Percentiles rank a stretch among this genome's conserved stretches.
Evolutionary conservation across 1,139 yeast genomes (phyloP).

Genomic region (Yarrowia galli): DNA sequence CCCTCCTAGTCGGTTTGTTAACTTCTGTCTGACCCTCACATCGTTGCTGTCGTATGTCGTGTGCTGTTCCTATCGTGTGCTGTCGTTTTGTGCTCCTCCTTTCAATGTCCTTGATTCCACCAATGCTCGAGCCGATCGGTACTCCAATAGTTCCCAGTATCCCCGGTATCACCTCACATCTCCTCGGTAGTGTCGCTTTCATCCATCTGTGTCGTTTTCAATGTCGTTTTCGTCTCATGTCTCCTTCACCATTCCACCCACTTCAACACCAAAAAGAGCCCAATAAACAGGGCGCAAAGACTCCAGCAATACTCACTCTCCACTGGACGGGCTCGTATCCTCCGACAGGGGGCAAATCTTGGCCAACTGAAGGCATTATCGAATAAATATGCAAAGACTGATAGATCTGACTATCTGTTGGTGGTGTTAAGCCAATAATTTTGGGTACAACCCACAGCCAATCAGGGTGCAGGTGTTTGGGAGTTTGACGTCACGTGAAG

Average conservation of each 20-base stretch:
- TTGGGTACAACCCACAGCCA: slow-evolving; percentile 30
- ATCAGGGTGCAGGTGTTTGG: slow-evolving; percentile 38
- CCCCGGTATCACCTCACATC: neutral
- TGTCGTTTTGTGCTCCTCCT: neutral
- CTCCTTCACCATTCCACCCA: slow-evolving; percentile 1
- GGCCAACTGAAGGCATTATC: slow-evolving; percentile 50
- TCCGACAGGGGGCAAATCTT: slow-evolving; percentile 87
- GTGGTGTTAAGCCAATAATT: slow-evolving; percentile 36
- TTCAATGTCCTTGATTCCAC: neutral
- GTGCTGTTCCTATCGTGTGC: neutral
- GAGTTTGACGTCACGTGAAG: slow-evolving; percentile 34
- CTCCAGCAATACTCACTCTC: slow-evolving; percentile 55
- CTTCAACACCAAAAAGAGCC: slow-evolving; percentile 11
- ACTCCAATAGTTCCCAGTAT: neutral
- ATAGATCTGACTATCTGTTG: slow-evolving; percentile 36
- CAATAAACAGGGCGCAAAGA: neutral
- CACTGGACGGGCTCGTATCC: slow-evolving; percentile 90
- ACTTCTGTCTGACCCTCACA: neutral
- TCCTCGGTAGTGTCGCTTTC: neutral
- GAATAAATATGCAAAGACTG: slow-evolving; percentile 38
- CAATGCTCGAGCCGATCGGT: neutral
- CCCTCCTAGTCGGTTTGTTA: neutral
- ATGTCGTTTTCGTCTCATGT: neutral
- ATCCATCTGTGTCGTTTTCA: neutral
- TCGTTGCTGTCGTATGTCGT: neutral